A percentile compares a stretch with the other conserved stretches of the same genome.
Evolutionary conservation across 2,329 filamentous ascomycete species (phyloP).

Genomic region (Aspergillus tanneri): DNA sequence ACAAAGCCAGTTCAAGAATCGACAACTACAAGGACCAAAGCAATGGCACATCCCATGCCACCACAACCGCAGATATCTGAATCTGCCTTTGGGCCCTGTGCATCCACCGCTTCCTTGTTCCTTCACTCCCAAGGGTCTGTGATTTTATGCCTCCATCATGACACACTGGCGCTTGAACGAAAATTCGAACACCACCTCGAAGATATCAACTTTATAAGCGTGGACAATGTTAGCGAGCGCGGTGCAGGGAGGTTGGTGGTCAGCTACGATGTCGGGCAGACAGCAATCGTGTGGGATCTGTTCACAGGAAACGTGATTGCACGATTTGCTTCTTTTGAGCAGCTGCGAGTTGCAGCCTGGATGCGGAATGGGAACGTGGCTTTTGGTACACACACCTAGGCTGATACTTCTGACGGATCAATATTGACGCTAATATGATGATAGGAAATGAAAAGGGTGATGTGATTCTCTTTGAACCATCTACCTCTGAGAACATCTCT

Average conservation of each 20-base stretch:
- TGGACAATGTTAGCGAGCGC: slow-evolving; percentile 86
- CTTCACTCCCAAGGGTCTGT: slow-evolving; percentile 80
- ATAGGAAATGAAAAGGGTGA: slow-evolving; percentile 88
- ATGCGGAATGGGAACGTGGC: slow-evolving; percentile 97
- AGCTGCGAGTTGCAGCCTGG: slow-evolving; percentile 81
- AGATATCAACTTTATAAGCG: slow-evolving; percentile 77
- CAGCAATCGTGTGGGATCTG: slow-evolving; percentile 94
- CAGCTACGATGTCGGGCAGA: slow-evolving; percentile 88
- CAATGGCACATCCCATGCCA: slow-evolving; percentile 37
- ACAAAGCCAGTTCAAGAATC: slow-evolving; percentile 61
- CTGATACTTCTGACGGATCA: background rate
- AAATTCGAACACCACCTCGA: slow-evolving; percentile 81
- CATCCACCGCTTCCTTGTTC: slow-evolving; percentile 86
- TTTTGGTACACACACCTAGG: slow-evolving; percentile 66
- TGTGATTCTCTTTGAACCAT: slow-evolving; percentile 90
- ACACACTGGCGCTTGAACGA: slow-evolving; percentile 84
- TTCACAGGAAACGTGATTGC: slow-evolving; percentile 87
- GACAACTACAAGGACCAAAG: slow-evolving; percentile 55
- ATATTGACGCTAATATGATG: background rate
- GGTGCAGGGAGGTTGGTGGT: slow-evolving; percentile 83
- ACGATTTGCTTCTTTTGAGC: slow-evolving; percentile 88
- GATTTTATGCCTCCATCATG: slow-evolving; percentile 86
- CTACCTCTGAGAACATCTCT: slow-evolving; percentile 88
- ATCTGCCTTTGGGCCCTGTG: slow-evolving; percentile 75
- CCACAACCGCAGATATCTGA: slow-evolving; percentile 30